These are phyloP conservation scores for Xylaria curta DNA, from an alignment of 495 filamentous ascomycete species.

Conservation along the genomic window DNA sequence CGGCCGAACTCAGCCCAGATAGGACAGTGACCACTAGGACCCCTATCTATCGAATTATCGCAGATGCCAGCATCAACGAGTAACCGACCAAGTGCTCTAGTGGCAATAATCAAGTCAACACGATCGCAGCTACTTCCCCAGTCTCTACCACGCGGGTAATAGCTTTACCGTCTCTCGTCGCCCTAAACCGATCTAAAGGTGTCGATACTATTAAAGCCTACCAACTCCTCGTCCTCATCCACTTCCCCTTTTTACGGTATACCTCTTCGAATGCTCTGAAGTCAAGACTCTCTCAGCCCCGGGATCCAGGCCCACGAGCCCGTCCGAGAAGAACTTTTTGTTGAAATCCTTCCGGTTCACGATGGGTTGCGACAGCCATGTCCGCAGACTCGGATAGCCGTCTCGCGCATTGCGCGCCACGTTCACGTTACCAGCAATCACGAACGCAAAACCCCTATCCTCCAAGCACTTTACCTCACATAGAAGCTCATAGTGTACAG, in stretches of 20 bases:
- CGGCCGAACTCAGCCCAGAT: conserved; percentile 37
- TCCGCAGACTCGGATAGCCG: neutral
- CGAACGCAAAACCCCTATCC: neutral
- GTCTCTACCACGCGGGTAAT: conserved; percentile 35
- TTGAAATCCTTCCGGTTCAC: neutral
- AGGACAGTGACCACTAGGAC: conserved; percentile 47
- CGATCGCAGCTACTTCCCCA: conserved; percentile 49
- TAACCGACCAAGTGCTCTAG: conserved; percentile 28
- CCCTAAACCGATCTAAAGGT: conserved; percentile 37
- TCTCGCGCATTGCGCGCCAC: neutral
- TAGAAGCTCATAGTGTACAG: neutral
- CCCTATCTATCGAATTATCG: conserved; percentile 43
- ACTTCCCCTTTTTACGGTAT: neutral
- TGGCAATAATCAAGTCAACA: conserved; percentile 47
- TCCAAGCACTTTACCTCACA: neutral
- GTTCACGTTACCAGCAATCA: neutral
- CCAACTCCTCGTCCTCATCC: neutral
- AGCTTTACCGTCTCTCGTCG: conserved; percentile 42
- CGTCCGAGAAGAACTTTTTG: neutral
- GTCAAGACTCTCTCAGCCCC: neutral
- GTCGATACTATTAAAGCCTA: conserved; percentile 39
- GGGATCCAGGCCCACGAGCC: neutral
- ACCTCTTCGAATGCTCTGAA: neutral
- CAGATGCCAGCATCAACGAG: conserved; percentile 40
- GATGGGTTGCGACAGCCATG: neutral